Evolutionary conservation across 768 basidiomycete genomes (phyloP), one percentile per base, ranked within the genome.

Genomic region (Galerina sulciceps): DNA sequence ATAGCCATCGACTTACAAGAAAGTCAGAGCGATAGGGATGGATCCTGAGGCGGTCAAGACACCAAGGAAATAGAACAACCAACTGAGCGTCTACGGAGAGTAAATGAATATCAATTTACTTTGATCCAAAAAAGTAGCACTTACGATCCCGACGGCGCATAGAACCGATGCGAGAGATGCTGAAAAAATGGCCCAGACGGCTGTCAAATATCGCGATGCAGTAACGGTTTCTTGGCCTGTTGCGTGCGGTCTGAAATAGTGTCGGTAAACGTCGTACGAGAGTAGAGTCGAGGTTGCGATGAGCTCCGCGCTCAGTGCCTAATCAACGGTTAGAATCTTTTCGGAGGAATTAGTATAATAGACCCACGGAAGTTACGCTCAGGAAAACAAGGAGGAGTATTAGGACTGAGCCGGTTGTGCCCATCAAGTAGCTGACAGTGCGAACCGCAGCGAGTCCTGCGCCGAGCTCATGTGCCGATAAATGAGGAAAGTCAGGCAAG

Each of bases 361-460:
- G 46, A 47, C 46, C 31, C 17, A 71, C 73, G 15, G 71, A 71
- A 4, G 75, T 77, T 2, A 75, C 74, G 17, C 73, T 73, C 68
- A 75, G 65, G 59, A 76, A 76, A 14, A 73, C 62, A n/a, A 72
- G 68, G 47, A 69, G 59, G 38, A 76, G 67, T 53, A 77, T 70
- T n/a, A 71, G 67, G 8, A 71, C 71, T 4, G 76, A 73, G 17
- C 76, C 76, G 15, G 71, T 65, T 14, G 65, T 76, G 4, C 76
- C 75, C 15, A 77, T 60, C 11, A 77, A 64, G 10, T 72, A 69
- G 36, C 66, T 69, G 11, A 73, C 74, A 14, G 74, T 69, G 14
- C 69, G 70, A 18, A 71, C 71, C n/a, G 71, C 70, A 14, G 73
- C 68, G 10, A 77, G 69, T 10, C 76, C 76, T 6, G 76, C 73